Conservation (phyloP, 2,329 filamentous ascomycete genomes). For the Colletotrichum magnum region DNA sequence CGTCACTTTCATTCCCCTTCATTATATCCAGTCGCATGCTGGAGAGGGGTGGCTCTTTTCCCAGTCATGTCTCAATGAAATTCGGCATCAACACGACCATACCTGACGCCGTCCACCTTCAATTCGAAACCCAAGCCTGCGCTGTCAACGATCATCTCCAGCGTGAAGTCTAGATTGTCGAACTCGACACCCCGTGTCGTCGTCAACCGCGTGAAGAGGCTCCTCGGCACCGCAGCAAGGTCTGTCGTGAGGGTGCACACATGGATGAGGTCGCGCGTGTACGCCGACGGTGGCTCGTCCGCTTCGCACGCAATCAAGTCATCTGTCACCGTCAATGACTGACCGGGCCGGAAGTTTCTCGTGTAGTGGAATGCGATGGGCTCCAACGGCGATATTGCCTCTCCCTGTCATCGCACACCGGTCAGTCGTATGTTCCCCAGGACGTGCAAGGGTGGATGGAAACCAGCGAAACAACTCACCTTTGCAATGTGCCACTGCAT, state of each 20-base stretch:
- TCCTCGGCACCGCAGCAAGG: conserved; percentile 80
- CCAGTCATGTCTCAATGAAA: conserved; percentile 70
- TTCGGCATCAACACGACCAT: conserved; percentile 83
- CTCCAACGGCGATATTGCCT: conserved; percentile 79
- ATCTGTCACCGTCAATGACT: conserved; percentile 83
- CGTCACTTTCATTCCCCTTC: background rate
- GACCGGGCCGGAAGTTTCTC: conserved; percentile 84
- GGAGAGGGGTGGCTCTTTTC: background rate
- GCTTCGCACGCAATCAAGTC: conserved; percentile 83
- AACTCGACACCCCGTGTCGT: conserved; percentile 86
- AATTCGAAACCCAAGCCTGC: conserved; percentile 83
- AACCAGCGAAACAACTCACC: conserved; percentile 57
- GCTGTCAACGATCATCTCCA: conserved; percentile 87
- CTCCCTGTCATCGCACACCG: conserved; percentile 64
- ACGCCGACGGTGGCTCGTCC: conserved; percentile 74
- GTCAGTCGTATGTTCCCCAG: conserved; percentile 19
- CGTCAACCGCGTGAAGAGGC: conserved; percentile 80
- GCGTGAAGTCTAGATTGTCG: conserved; percentile 84
- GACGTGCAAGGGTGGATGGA: background rate
- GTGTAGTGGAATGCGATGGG: conserved; percentile 90
- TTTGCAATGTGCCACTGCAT: conserved; percentile 92
- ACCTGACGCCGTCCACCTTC: conserved; percentile 82
- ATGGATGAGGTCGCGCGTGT: conserved; percentile 74
- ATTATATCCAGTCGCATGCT: conserved; percentile 5
- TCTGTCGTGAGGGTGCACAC: conserved; percentile 88